Evolutionary conservation across 1,139 yeast species (phyloP).

Genomic region (Zygoascus meyerae): DNA sequence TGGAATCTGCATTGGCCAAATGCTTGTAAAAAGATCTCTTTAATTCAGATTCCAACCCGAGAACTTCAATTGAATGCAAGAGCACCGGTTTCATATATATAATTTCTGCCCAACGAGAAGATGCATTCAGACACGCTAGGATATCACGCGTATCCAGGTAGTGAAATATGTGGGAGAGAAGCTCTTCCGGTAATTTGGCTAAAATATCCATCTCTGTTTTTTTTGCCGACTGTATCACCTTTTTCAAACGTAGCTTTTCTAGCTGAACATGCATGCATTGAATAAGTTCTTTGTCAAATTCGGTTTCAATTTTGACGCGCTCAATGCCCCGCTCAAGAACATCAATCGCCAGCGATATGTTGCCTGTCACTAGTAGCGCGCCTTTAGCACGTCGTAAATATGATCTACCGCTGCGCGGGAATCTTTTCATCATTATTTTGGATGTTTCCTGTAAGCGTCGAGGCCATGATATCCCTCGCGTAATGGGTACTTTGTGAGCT

Average conservation of each 20-base stretch:
- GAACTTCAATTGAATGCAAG: background rate
- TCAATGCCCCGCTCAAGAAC: background rate
- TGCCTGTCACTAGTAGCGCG: background rate
- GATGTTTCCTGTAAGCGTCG: too few relatives aligned
- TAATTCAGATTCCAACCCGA: too few relatives aligned
- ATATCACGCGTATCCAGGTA: background rate
- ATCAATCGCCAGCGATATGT: background rate
- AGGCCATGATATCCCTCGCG: too few relatives aligned
- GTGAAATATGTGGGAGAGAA: background rate
- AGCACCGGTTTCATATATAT: background rate
- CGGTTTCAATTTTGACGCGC: background rate
- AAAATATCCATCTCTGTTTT: background rate
- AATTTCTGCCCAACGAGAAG: background rate
- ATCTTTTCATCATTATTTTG: too few relatives aligned
- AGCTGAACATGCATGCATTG: background rate
- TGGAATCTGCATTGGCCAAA: too few relatives aligned
- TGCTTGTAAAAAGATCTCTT: too few relatives aligned
- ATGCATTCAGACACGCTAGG: slow-evolving; percentile 1
- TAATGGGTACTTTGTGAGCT: too few relatives aligned
- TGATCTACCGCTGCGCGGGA: background rate
- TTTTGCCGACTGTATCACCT: background rate
- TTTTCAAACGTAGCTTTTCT: background rate
- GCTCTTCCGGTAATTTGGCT: background rate
- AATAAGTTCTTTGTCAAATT: background rate
- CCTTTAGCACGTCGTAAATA: slow-evolving; percentile 5